phyloP scores from a whole-genome alignment of 1,284 basidiomycete genomes.

The Melampsora larici-populina region DNA sequence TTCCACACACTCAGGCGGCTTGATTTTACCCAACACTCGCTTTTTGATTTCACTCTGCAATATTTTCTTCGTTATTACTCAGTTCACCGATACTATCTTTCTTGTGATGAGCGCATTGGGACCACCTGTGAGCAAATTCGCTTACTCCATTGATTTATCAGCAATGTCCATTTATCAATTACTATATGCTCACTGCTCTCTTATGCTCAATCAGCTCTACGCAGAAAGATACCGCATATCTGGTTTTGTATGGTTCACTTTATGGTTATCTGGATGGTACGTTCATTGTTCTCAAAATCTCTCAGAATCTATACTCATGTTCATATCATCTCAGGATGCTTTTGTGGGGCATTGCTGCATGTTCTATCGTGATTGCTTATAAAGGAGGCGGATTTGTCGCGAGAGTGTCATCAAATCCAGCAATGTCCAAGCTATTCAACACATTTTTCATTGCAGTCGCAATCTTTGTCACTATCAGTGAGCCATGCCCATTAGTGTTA shows the following conservation, averaged over 20 bases:
- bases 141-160: neutral
- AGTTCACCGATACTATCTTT: neutral
- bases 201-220: neutral
- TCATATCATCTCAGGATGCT: neutral
- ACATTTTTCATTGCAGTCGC: neutral
- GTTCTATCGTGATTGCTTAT: neutral
- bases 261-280: constrained; percentile 1
- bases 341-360: neutral
- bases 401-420: neutral
- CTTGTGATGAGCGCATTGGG: neutral
- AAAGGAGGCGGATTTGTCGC: neutral
- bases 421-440: neutral
- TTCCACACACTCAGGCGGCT: neutral
- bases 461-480: too few species aligned
- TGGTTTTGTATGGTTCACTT: neutral
- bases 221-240: neutral
- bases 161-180: neutral
- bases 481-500: too few species aligned
- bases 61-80: neutral
- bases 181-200: too few species aligned
- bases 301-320: neutral
- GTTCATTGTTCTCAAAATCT: neutral
- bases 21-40: constrained; percentile 4
- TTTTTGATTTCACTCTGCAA: neutral
- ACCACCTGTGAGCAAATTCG: neutral